Evolutionary conservation across 306 rosid genomes (phyloP), one percentile per base, ranked within the genome.

Genomic region (Dalbergia oliveri): DNA sequence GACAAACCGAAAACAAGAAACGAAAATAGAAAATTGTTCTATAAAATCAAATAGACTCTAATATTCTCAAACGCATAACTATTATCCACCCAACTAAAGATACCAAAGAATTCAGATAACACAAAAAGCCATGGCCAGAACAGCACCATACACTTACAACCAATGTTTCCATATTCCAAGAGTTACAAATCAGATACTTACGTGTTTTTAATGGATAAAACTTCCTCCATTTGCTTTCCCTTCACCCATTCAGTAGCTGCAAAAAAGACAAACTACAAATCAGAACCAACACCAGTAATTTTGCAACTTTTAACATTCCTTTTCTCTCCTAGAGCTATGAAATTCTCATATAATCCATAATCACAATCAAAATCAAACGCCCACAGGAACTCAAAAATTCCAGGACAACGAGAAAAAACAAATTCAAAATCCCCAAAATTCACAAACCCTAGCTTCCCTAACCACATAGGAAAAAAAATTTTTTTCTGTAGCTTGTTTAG

Each of bases 201-300:
- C 99, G 97, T 82, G 84, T 93, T 95, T 77, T 89, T 95, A 21
- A 95, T 95, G 11, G 98, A 53, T 45, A 95, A 59, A 69, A 91
- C 97, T 67, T 95, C 99, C 68, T 95, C 98, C 99, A 87, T 90
- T 34, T 87, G 97, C 86, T 80, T 93, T 57, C 99, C 98, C 87
- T 95, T 95, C 11, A 93, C 94, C 99, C 97, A 93, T 80, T 95
- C 99, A 67, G 99, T 88, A 87, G 99, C 99, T 95, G 91, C 69
- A 89, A 90, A 54, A 33, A 16, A 45, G 84, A 5, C 5, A 81
- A 59, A 58, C 49, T 0, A 18, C 35, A 57, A 66, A 60, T 84
- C 60, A 84, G 82, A 82, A 80, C 56, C 69, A 77, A 19, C 66
- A 45, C 75, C 66, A 54, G 1, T 53, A 54, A 5, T 54, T 18